These are phyloP conservation scores for Thielaviopsis punctulata DNA, from an alignment of 2,329 filamentous ascomycete species.

Conservation along the genomic window DNA sequence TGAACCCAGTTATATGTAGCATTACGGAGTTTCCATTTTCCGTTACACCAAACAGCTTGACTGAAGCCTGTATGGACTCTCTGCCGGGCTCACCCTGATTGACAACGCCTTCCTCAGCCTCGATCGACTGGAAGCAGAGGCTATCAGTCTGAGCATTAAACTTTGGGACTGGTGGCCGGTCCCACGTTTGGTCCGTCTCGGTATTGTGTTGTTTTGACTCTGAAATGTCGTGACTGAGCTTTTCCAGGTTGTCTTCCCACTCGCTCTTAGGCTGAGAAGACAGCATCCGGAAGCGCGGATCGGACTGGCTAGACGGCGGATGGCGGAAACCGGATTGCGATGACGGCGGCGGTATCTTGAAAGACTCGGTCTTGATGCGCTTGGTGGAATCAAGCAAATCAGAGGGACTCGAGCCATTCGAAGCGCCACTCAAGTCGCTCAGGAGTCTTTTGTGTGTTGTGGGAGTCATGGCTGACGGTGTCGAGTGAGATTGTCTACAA, in stretches of 20 bases:
- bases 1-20: constrained; percentile 87
- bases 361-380: constrained; percentile 4
- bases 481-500: background rate
- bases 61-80: constrained; percentile 35
- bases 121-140: constrained; percentile 89
- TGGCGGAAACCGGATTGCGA: background rate
- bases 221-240: constrained; percentile 83
- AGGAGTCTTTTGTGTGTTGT: constrained; percentile 8
- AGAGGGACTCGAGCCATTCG: background rate
- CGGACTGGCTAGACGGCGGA: constrained; percentile 30
- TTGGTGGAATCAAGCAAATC: background rate
- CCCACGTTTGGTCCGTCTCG: constrained; percentile 90
- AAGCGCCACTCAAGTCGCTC: background rate
- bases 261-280: constrained; percentile 75
- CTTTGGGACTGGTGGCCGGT: constrained; percentile 36
- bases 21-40: constrained; percentile 73
- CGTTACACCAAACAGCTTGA: constrained; percentile 90
- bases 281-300: constrained; percentile 39
- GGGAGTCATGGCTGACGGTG: background rate
- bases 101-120: constrained; percentile 76
- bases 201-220: constrained; percentile 72
- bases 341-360: background rate
- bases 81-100: constrained; percentile 36
- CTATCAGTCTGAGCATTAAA: constrained; percentile 43
- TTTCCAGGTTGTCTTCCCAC: constrained; percentile 89